A percentile compares a stretch with the other conserved stretches of the same genome.
These are phyloP conservation scores for Marasmius sp. DNA, from an alignment of 1,284 basidiomycete species.

Conservation along the genomic window DNA sequence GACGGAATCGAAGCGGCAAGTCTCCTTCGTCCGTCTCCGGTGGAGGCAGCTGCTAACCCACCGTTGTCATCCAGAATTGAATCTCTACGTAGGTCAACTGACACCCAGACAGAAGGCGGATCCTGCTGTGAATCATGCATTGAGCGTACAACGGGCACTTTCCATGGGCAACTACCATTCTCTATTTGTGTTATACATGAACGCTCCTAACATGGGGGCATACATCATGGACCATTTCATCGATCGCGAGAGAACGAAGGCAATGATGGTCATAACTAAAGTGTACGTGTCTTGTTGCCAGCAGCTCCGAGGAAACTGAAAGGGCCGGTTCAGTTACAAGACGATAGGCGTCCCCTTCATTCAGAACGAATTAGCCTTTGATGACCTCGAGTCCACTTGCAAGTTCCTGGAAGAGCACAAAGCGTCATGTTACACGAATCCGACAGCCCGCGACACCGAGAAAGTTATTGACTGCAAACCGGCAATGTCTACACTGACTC, in stretches of 20 bases:
- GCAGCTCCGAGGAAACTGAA: not conserved
- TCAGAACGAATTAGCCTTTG: constrained; percentile 83
- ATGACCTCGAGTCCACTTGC: constrained; percentile 60
- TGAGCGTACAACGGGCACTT: constrained; percentile 85
- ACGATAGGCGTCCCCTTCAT: constrained; percentile 79
- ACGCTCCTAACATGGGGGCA: constrained; percentile 95
- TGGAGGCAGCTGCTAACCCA: constrained; percentile 11
- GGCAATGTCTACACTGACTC: constrained; percentile 49
- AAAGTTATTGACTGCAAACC: constrained; percentile 71
- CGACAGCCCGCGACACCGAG: constrained; percentile 53
- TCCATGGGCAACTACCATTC: constrained; percentile 93
- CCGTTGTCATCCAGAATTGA: constrained; percentile 69
- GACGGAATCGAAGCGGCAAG: constrained; percentile 90
- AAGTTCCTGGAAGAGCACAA: constrained; percentile 75
- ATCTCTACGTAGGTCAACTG: constrained; percentile 94
- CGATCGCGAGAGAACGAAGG: constrained; percentile 85
- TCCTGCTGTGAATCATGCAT: constrained; percentile 83
- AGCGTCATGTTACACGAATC: constrained; percentile 70
- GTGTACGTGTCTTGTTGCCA: constrained; percentile 57
- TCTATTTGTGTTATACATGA: constrained; percentile 84
- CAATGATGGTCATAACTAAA: constrained; percentile 88
- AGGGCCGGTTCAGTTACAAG: constrained; percentile 60
- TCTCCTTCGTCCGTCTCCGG: constrained; percentile 10
- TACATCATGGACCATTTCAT: constrained; percentile 99
- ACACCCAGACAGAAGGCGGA: constrained; percentile 85